Evolutionary conservation across 2,329 filamentous ascomycete genomes (phyloP), one percentile per base, ranked within the genome.

Genomic region (Elsinoe batatas): DNA sequence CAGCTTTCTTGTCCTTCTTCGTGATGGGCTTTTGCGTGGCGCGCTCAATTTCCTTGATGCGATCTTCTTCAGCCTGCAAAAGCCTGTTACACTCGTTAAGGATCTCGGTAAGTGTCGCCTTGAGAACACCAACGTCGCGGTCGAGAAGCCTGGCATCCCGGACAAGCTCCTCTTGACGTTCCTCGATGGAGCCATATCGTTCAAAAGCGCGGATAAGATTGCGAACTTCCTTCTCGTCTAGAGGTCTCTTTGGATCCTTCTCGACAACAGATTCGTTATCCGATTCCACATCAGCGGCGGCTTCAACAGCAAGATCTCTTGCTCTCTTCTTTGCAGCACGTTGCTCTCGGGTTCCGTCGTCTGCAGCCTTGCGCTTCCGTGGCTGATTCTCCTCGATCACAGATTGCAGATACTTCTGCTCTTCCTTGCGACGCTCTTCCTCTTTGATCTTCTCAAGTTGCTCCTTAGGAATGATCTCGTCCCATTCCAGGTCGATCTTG

Each of bases 1-100:
- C 88, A 0, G 93, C 93, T 71, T 98, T 98, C 71, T 89, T 89
- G 68, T 98, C 93, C 70, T 98, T 98, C 75, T 97, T 96, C 0
- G 91, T 95, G 55, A 94, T 72, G 2, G 83, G 79, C 68, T 93
- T 94, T 66, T 88, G 88, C 0, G 81, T 79, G 60, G 86, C 76
- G 18, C 76, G 82, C 69, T 93, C 88, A 63, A 84, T 69, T 12
- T 79, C 79, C 57, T 79, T 78, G 54, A 85, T 73, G 58, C 81
- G 76, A 32, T 78, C 76, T 46, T 78, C 74, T 59, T 95, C 89
- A 65, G 90, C 88, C 59, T 86, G 83, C 33, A 90, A 80, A 15
- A 94, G 78, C 26, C 74, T 67, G 58, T 82, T 82, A 18, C 84
- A 83, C 59, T 80, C 86, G 62, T 89, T 85, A 33, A 88, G 80